Evolutionary conservation across 805 yeast genomes (phyloP).

Genomic region (Limtongozyma cylindracea): DNA sequence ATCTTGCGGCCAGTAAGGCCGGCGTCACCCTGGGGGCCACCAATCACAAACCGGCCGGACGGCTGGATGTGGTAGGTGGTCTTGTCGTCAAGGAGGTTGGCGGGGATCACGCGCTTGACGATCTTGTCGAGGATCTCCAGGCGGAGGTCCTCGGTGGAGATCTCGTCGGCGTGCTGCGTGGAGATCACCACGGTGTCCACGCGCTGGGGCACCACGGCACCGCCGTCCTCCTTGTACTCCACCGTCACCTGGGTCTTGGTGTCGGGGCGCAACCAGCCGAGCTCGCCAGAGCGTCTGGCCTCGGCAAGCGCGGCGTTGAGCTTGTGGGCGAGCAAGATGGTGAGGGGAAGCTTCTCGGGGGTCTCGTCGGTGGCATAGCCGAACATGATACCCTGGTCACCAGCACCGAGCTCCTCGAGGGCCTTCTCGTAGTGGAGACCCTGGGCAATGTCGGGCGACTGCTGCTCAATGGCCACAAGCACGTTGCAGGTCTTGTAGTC

Average conservation of each 20-base stretch:
- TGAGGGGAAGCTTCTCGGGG: slow-evolving; percentile 89
- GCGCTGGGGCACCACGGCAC: slow-evolving; percentile 88
- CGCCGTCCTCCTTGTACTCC: slow-evolving; percentile 82
- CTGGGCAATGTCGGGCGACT: slow-evolving; percentile 97
- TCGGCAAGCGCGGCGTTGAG: slow-evolving; percentile 90
- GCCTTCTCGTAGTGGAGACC: slow-evolving; percentile 95
- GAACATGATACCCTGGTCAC: slow-evolving; percentile 99
- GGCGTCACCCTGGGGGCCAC: slow-evolving; percentile 99
- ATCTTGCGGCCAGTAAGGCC: slow-evolving; percentile 99
- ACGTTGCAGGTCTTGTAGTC: slow-evolving; percentile 99
- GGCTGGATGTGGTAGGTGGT: slow-evolving; percentile 98
- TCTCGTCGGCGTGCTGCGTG: slow-evolving; percentile 93
- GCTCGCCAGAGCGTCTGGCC: slow-evolving; percentile 89
- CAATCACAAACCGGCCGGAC: slow-evolving; percentile 97
- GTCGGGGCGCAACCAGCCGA: slow-evolving; percentile 97
- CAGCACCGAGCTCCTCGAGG: slow-evolving; percentile 95
- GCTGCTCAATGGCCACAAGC: slow-evolving; percentile 96
- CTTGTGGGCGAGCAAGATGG: slow-evolving; percentile 83
- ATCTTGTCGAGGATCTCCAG: slow-evolving; percentile 51
- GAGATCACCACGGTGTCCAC: slow-evolving; percentile 96
- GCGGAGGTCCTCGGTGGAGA: slow-evolving; percentile 85
- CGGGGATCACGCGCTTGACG: slow-evolving; percentile 82
- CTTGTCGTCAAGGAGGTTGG: slow-evolving; percentile 72
- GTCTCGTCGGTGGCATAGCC: slow-evolving; percentile 99
- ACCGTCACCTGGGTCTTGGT: slow-evolving; percentile 99